Evolutionary conservation across 2,329 filamentous ascomycete genomes (phyloP).

Genomic region (Arthroderma sp.): DNA sequence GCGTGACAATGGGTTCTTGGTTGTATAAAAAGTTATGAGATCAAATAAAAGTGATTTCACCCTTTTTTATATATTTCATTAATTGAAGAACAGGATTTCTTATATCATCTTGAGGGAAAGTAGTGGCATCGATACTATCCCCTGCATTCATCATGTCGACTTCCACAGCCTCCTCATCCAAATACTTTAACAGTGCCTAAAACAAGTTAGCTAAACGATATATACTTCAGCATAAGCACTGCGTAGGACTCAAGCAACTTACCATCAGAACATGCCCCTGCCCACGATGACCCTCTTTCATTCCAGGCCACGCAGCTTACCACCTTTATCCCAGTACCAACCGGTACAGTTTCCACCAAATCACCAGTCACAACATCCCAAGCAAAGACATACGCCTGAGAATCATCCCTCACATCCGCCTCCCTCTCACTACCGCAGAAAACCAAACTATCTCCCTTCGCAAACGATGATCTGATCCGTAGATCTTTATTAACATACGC

Average conservation of each 20-base stretch:
- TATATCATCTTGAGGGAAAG: too few relatives aligned
- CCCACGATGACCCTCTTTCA: conserved; percentile 27
- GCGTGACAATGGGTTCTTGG: too few relatives aligned
- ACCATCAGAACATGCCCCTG: conserved; percentile 31
- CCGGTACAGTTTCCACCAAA: conserved; percentile 46
- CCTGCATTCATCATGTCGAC: too few relatives aligned
- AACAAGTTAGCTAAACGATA: neutral
- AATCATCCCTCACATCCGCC: conserved; percentile 27
- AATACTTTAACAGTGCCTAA: conserved; percentile 6
- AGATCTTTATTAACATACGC: conserved; percentile 53
- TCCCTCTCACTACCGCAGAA: conserved; percentile 68
- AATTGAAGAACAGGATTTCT: too few relatives aligned
- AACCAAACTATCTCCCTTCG: conserved; percentile 62
- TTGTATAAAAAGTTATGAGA: too few relatives aligned
- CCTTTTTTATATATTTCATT: too few relatives aligned
- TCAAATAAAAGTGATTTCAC: too few relatives aligned
- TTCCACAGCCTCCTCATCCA: neutral
- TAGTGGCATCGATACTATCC: too few relatives aligned
- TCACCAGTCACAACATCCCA: conserved; percentile 77
- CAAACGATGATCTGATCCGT: conserved; percentile 63
- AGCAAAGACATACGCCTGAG: conserved; percentile 34
- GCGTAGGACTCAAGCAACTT: conserved; percentile 6
- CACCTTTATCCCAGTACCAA: conserved; percentile 28
- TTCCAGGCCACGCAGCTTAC: conserved; percentile 36
- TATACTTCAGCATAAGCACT: neutral